Base-by-base conservation (phyloP, 257 asterid genomes). In the Capsicum pubescens region DNA sequence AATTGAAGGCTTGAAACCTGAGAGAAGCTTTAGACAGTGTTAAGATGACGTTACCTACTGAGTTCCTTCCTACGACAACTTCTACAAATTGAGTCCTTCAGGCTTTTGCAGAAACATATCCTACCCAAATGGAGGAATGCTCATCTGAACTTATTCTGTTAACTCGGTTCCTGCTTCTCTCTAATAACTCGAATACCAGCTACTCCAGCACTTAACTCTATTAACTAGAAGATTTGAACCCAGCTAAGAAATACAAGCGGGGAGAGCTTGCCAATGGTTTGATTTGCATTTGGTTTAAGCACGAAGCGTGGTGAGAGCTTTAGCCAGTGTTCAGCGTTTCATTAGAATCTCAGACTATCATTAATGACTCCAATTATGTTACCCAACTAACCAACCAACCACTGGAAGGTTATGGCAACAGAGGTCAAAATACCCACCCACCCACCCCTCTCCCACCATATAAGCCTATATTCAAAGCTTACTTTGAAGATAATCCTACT, bases 401-500 rank as follows among this genome's bases (percentile, higher is more conserved):
- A 72, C 19, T 7, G 60, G 58, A 19, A 72, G 80, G 60, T 72
- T 52, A 72, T 12, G 14, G 58, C 80, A 74, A 72, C 19, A 13
- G 60, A 74, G 44, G 44, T 74, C 19, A 74, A 74, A 74, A 74
- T 44, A 50, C 44, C 32, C 32, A 26, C 32, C 32, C 32, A 26
- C 32, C 32, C 44, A 50, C 14, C 57, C 36, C 55, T 2, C 44
- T 12, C 14, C 57, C 36, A 32, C 55, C 5, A 69, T 16, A 50
- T 72, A 74, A 19, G 57, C 4, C 60, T 48, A 50, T 48, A 74
- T 48, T 48, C 44, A 74, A 74, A 12, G 60, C 59, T 74, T 74
- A 74, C n/a, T 72, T 11, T 48, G 19, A 72, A 72, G 80, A 72
- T 72, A 72, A 48, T 72, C 42, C 60, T 72, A 48, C 44, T 74